These are phyloP conservation scores for Entomortierella lignicola DNA, from an alignment of 192 early-diverging fungal species.

Conservation along the genomic window DNA sequence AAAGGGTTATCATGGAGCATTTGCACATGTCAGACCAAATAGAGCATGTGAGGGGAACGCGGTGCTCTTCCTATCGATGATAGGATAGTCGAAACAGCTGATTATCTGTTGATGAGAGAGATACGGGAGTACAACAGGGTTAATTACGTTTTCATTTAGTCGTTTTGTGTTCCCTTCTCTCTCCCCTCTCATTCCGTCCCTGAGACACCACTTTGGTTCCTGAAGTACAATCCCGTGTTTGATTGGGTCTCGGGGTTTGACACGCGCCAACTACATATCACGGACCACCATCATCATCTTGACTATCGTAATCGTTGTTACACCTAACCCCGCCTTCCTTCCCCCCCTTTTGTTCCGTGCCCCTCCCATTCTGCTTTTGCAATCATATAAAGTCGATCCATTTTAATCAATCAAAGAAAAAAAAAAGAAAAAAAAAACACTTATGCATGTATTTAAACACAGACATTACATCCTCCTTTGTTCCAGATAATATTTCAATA, in stretches of 20 bases:
- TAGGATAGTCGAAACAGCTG: slow-evolving; percentile 40
- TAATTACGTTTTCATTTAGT: slow-evolving; percentile 1
- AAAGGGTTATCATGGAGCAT: background rate
- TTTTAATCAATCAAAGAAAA: background rate
- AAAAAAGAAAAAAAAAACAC: no score
- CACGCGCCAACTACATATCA: background rate
- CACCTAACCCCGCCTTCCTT: background rate
- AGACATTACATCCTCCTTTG: background rate
- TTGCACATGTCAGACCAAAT: slow-evolving; percentile 17
- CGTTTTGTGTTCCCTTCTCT: background rate
- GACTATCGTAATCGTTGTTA: background rate
- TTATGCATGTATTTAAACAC: no score
- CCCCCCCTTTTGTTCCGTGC: background rate
- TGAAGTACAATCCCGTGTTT: background rate
- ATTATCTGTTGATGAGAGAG: background rate
- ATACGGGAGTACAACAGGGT: slow-evolving; percentile 12
- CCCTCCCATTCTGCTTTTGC: background rate
- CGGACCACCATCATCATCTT: slow-evolving; percentile 8
- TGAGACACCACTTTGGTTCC: slow-evolving; percentile 12
- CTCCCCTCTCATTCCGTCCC: background rate
- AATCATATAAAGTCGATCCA: background rate
- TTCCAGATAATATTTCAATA: no score
- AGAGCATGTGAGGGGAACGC: slow-evolving; percentile 6
- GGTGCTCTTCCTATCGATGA: slow-evolving; percentile 21
- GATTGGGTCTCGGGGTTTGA: slow-evolving; percentile 12